Evolutionary conservation across 257 asterid species (phyloP), one percentile per base, ranked within the genome.

Genomic region (Paulownia fortunei): DNA sequence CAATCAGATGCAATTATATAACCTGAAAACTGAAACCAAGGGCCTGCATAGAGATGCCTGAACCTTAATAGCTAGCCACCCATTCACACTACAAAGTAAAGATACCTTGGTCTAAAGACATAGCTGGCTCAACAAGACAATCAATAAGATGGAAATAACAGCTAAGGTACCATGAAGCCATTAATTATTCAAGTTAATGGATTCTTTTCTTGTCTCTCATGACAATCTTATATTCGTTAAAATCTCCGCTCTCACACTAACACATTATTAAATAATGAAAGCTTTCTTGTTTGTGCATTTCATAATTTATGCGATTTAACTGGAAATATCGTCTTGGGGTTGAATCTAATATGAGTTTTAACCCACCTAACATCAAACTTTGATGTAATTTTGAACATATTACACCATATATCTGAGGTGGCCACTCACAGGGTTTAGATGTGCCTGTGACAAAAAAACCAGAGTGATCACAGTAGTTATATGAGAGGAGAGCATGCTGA

Each of bases 11-110:
- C 36, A 30, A 30, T 30, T 30, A 30, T n/a, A 51, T 15, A 13
- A 51, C 2, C 6, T 51, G 21, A 15, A n/a, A 51, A 51, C 58
- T n/a, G 41, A 23, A 55, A 72, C 3, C 21, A 32, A 52, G 44
- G 64, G 51, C 47, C 18, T 70, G 74, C 63, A 69, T 52, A 24
- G 70, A 59, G 70, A 59, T 73, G 60, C 47, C 26, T 39, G 46
- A 60, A 73, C 78, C 61, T 73, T 60, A 59, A 74, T 39, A 61
- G 71, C 71, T 74, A 12, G 19, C 62, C 61, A 74, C 58, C 58
- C 67, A 71, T 54, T 67, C 55, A 55, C 72, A 18, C 44, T 21
- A 12, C 56, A 56, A 74, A 46, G 62, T 32, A 46, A 72, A 72
- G 77, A 72, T 72, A 56, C 77, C 67, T 24, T 15, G 16, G 5